Evolutionary conservation across 768 basidiomycete genomes (phyloP).

Genomic region (Hirschioporus abietinus): DNA sequence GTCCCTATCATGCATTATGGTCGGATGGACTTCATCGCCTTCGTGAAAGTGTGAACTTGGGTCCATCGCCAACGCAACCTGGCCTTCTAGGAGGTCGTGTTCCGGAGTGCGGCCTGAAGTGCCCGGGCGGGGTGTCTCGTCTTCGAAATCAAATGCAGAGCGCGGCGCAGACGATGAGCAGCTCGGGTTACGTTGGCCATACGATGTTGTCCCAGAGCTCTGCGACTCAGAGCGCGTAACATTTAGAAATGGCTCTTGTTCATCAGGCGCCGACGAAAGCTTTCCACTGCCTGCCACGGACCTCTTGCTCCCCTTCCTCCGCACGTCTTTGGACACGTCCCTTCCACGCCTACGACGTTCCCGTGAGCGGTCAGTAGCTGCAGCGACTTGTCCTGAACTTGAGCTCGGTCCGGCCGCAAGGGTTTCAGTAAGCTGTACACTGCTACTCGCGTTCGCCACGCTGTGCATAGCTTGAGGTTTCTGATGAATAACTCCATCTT

Average conservation of each 20-base stretch:
- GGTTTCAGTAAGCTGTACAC: background rate
- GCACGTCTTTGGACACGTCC: slow-evolving; percentile 1
- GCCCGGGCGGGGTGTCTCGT: background rate
- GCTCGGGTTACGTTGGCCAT: background rate
- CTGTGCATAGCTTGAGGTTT: background rate
- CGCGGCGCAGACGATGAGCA: background rate
- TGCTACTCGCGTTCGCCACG: background rate
- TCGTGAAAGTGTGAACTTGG: background rate
- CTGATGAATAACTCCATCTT: background rate
- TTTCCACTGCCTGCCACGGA: background rate
- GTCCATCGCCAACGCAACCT: background rate
- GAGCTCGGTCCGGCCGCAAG: background rate
- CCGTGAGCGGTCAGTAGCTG: background rate
- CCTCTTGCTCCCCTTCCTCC: background rate
- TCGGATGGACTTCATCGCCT: background rate
- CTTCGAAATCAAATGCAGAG: background rate
- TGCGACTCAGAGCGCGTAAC: background rate
- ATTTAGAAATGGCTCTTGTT: background rate
- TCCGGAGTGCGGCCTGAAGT: background rate
- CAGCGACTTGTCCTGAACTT: background rate
- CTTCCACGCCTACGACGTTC: background rate
- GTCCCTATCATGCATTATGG: background rate
- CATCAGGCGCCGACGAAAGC: background rate
- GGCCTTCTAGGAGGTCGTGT: background rate
- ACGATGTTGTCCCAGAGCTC: background rate